Conservation (phyloP, 805 yeast genomes). For the Komagataella phaffii region DNA sequence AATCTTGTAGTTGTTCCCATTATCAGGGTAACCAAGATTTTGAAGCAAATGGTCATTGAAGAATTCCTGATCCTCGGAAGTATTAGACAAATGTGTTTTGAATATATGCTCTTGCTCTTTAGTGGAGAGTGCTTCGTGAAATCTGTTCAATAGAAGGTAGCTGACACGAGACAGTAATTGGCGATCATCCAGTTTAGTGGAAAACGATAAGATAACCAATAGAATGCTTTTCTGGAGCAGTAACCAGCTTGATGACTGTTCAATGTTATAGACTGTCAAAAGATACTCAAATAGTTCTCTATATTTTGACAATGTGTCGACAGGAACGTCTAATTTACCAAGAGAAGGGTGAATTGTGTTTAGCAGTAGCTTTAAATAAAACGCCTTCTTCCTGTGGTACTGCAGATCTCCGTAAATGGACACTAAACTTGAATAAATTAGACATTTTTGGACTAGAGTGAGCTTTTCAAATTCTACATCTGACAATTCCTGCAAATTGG, state of each 20-base stretch:
- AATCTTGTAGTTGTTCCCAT: slow-evolving; percentile 3
- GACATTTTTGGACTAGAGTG: slow-evolving; percentile 38
- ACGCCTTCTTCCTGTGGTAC: slow-evolving; percentile 52
- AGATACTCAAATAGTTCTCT: slow-evolving; percentile 1
- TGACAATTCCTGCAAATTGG: slow-evolving; percentile 31
- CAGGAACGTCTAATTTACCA: slow-evolving; percentile 4
- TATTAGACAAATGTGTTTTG: slow-evolving; percentile 18
- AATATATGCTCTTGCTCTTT: slow-evolving; percentile 41
- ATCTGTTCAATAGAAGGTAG: slow-evolving; percentile 40
- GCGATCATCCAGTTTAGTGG: slow-evolving; percentile 34
- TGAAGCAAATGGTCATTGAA: slow-evolving; percentile 58
- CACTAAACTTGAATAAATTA: slow-evolving; percentile 55
- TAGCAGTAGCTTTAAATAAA: slow-evolving; percentile 54
- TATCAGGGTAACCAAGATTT: slow-evolving; percentile 8
- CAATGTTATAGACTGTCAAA: background rate
- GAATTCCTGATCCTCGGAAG: slow-evolving; percentile 23
- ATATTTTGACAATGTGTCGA: background rate
- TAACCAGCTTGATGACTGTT: slow-evolving; percentile 1
- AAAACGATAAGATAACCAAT: slow-evolving; percentile 31
- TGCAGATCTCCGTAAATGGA: slow-evolving; percentile 48
- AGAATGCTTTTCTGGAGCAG: slow-evolving; percentile 3
- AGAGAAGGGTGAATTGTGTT: slow-evolving; percentile 32
- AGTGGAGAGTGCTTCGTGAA: slow-evolving; percentile 34
- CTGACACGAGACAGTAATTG: slow-evolving; percentile 12
- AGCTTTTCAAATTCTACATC: slow-evolving; percentile 30